A percentile compares a stretch with the other conserved stretches of the same genome.
Evolutionary conservation across 768 basidiomycete species (phyloP).

Genomic region (Auricularia heimuer): DNA sequence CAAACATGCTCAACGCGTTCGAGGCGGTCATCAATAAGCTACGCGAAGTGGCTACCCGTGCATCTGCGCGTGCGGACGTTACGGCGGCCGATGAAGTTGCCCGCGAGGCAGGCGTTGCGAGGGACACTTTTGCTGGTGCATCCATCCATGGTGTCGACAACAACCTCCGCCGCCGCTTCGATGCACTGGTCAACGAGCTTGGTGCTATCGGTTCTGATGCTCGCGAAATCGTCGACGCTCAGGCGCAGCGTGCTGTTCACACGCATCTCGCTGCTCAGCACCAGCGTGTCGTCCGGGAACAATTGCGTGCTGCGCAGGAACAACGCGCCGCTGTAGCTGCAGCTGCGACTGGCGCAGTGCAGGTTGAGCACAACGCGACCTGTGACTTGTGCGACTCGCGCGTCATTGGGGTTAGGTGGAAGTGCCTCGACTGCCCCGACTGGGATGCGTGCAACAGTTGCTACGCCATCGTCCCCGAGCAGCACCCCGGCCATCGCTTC

Average conservation of each 20-base stretch:
- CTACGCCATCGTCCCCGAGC: slow-evolving; percentile 60
- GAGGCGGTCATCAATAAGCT: not conserved
- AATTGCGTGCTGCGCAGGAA: not conserved
- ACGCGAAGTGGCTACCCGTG: not conserved
- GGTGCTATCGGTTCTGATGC: too few species aligned
- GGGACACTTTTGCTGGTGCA: slow-evolving; percentile 3
- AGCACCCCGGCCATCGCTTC: slow-evolving; percentile 72
- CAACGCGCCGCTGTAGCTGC: too few species aligned
- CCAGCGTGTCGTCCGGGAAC: not conserved
- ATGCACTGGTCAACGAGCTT: too few species aligned
- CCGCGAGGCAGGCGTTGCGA: slow-evolving; percentile 18
- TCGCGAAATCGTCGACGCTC: too few species aligned
- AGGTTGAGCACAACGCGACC: slow-evolving; percentile 47
- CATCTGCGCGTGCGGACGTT: not conserved
- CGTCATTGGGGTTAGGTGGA: slow-evolving; percentile 70
- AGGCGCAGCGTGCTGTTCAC: too few species aligned
- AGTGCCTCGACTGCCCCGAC: slow-evolving; percentile 76
- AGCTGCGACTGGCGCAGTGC: slow-evolving; percentile 3
- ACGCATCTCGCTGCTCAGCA: not conserved
- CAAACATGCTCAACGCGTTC: not conserved
- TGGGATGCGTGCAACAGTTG: slow-evolving; percentile 69
- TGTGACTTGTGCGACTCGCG: slow-evolving; percentile 72
- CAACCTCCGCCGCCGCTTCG: too few species aligned
- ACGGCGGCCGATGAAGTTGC: slow-evolving; percentile 27
- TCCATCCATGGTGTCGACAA: not conserved